Conservation (phyloP, 148 eudicot species). For the Talinum fruticosum region DNA sequence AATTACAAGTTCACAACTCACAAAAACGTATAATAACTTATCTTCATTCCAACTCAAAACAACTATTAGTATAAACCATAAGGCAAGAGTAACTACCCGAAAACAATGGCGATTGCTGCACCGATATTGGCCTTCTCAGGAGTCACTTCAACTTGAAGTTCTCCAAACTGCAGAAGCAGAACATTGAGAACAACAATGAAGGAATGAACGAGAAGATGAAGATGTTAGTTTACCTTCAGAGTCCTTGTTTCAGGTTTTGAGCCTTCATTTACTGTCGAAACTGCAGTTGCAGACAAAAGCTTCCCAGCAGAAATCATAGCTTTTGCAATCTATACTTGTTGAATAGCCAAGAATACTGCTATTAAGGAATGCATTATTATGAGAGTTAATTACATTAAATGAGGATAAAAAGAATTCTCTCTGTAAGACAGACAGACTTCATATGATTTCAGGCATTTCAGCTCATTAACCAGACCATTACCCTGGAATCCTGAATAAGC, state of each 20-base stretch:
- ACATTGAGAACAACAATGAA: too few relatives aligned
- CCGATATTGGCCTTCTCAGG: constrained; percentile 76
- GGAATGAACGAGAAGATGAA: neutral
- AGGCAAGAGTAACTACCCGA: constrained; percentile 44
- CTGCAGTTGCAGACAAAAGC: constrained; percentile 50
- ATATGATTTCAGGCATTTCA: neutral
- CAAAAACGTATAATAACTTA: neutral
- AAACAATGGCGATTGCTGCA: constrained; percentile 61
- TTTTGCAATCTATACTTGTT: constrained; percentile 81
- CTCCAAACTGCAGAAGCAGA: constrained; percentile 69
- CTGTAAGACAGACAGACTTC: neutral
- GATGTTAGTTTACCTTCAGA: constrained; percentile 52
- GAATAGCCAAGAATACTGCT: constrained; percentile 43
- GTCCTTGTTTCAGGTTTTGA: constrained; percentile 51
- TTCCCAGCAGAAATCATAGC: constrained; percentile 73
- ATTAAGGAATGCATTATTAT: constrained; percentile 29
- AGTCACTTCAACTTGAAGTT: constrained; percentile 84
- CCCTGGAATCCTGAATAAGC: neutral
- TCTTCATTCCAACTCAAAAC: neutral
- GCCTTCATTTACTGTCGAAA: constrained; percentile 33
- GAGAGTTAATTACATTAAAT: constrained; percentile 22
- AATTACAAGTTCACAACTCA: constrained; percentile 1
- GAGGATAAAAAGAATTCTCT: neutral
- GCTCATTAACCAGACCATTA: neutral
- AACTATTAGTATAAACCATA: neutral